phyloP scores from a whole-genome alignment of 768 basidiomycete genomes.

The Dentipellis sp. region DNA sequence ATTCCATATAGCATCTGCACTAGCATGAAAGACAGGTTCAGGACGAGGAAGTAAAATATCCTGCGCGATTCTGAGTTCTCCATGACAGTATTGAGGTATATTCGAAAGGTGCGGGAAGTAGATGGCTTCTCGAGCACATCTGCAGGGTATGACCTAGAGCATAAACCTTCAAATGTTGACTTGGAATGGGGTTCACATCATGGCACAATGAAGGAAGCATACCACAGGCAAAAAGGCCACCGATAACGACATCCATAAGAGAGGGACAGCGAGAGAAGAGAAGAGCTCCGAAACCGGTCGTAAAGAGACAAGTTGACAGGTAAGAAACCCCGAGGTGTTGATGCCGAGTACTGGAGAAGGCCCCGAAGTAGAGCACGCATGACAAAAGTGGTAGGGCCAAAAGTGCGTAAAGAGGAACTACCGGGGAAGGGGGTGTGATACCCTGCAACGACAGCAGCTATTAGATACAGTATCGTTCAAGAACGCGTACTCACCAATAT shows the following conservation, averaged over 20 bases:
- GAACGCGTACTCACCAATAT: conserved; percentile 37
- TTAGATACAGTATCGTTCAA: neutral
- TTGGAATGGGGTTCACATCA: neutral
- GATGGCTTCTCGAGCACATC: conserved; percentile 18
- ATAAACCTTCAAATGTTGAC: conserved; percentile 3
- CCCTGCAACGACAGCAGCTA: conserved; percentile 3
- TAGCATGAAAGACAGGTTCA: conserved; percentile 94
- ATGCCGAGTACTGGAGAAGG: conserved; percentile 40
- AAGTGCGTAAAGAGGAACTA: conserved; percentile 48
- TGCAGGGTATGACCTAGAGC: conserved; percentile 7
- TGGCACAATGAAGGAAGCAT: conserved; percentile 11
- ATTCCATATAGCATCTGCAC: conserved; percentile 97
- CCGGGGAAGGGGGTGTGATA: conserved; percentile 32
- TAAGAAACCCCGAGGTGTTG: conserved; percentile 56
- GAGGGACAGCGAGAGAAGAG: conserved; percentile 54
- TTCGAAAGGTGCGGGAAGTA: conserved; percentile 28
- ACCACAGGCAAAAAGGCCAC: conserved; percentile 58
- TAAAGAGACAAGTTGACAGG: conserved; percentile 37
- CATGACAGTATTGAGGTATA: conserved; percentile 85
- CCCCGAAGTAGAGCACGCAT: conserved; percentile 42
- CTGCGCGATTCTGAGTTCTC: conserved; percentile 87
- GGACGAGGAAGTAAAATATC: conserved; percentile 93
- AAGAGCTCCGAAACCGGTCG: conserved; percentile 46
- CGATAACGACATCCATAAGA: conserved; percentile 53
- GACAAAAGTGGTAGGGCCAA: conserved; percentile 54